These are phyloP conservation scores for Diversispora epigaea DNA, from an alignment of 192 early-diverging fungal species.

Conservation along the genomic window DNA sequence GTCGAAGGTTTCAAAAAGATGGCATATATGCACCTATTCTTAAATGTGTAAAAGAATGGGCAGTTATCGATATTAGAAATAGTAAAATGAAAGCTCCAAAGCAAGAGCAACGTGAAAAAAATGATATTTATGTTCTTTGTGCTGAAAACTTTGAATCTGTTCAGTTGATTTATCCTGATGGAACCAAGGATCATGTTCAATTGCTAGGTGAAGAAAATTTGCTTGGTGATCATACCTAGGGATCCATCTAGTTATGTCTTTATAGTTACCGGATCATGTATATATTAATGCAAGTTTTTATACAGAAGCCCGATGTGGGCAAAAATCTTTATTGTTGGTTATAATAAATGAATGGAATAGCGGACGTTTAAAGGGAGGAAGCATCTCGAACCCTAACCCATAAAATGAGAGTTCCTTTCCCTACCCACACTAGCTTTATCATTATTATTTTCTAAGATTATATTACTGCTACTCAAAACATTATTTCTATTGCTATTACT, in stretches of 20 bases:
- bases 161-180: slow-evolving; percentile 18
- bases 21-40: slow-evolving; percentile 26
- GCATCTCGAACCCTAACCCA: too few relatives aligned
- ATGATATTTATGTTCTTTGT: slow-evolving; percentile 24
- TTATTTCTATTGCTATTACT: too few relatives aligned
- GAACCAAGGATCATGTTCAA: slow-evolving; percentile 4
- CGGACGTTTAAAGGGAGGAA: too few relatives aligned
- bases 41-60: slow-evolving; percentile 26
- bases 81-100: not conserved
- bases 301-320: too few relatives aligned
- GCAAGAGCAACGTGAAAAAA: not conserved
- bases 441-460: too few relatives aligned
- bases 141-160: slow-evolving; percentile 14
- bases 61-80: slow-evolving; percentile 30
- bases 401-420: too few relatives aligned
- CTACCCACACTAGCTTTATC: too few relatives aligned
- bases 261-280: not conserved
- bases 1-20: slow-evolving; percentile 25
- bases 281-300: slow-evolving; percentile 17
- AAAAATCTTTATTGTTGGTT: too few relatives aligned
- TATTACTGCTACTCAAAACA: too few relatives aligned
- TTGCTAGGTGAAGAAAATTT: slow-evolving; percentile 26
- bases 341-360: too few relatives aligned
- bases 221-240: not conserved
- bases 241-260: slow-evolving; percentile 8